These are phyloP conservation scores for Teratosphaeria viscida DNA, from an alignment of 2,329 filamentous ascomycete genomes.

Conservation along the genomic window DNA sequence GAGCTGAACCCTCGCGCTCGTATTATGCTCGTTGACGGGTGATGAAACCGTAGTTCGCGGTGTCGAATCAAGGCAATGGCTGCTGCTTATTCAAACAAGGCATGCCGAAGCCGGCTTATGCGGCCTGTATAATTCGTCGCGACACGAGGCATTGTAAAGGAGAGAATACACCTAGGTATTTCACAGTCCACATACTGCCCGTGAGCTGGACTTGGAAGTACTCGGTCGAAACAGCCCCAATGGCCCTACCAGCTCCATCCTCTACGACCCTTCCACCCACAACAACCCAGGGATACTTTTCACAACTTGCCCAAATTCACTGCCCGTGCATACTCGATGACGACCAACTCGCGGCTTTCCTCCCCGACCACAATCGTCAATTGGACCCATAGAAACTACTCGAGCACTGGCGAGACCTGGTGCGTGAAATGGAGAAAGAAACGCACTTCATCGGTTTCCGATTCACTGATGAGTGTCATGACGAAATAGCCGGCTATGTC, in stretches of 20 bases:
- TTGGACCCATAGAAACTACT: constrained; percentile 38
- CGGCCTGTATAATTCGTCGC: too few species aligned
- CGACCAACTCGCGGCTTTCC: constrained; percentile 47
- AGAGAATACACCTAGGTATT: too few species aligned
- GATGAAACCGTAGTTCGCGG: too few species aligned
- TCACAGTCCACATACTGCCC: too few species aligned
- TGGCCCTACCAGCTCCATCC: constrained; percentile 10
- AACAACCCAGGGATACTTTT: constrained; percentile 37
- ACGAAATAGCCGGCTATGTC: constrained; percentile 46
- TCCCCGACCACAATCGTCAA: constrained; percentile 31
- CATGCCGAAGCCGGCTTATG: too few species aligned
- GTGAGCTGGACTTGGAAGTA: too few species aligned
- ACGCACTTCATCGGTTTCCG: constrained; percentile 40
- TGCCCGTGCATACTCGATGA: constrained; percentile 49
- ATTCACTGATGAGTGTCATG: constrained; percentile 5
- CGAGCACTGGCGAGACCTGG: constrained; percentile 42
- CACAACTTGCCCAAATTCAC: constrained; percentile 49
- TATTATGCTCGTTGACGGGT: too few species aligned
- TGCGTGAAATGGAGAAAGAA: constrained; percentile 38
- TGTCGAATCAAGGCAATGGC: too few species aligned
- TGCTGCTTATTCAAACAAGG: too few species aligned
- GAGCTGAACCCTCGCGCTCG: too few species aligned
- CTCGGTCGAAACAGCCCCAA: background rate
- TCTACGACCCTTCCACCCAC: constrained; percentile 26
- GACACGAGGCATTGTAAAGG: too few species aligned